A percentile compares a stretch with the other conserved stretches of the same genome.
Evolutionary conservation across 768 basidiomycete genomes (phyloP).

Genomic region (Trametes cubensis): DNA sequence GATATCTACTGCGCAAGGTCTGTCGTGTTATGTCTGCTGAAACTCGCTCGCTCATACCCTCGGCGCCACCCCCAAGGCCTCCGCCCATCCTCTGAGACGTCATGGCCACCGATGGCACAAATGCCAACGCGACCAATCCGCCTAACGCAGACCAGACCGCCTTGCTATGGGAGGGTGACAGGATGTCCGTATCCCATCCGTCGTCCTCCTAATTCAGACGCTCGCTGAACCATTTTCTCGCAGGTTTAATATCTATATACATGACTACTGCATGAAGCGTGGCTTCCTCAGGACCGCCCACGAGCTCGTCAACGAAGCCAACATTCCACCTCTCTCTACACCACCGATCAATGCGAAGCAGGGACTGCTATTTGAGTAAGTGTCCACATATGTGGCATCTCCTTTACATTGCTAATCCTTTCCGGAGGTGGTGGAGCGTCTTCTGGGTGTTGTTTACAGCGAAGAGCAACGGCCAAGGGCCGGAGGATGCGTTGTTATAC

Average conservation of each 20-base stretch:
- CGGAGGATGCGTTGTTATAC: constrained; percentile 76
- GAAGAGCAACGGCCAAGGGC: constrained; percentile 65
- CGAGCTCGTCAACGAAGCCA: constrained; percentile 68
- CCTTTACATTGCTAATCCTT: constrained; percentile 19
- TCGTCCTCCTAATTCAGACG: constrained; percentile 1
- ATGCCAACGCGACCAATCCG: constrained; percentile 3
- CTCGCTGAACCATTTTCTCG: constrained; percentile 1
- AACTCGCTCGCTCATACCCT: constrained; percentile 10
- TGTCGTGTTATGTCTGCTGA: neutral
- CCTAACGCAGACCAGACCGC: constrained; percentile 6
- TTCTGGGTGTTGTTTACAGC: constrained; percentile 87
- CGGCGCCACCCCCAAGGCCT: constrained; percentile 12
- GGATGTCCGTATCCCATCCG: constrained; percentile 56
- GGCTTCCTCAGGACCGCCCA: constrained; percentile 74
- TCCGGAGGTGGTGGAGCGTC: constrained; percentile 81
- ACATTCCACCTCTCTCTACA: constrained; percentile 58
- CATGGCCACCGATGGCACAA: constrained; percentile 26
- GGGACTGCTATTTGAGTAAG: constrained; percentile 82
- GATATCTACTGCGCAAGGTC: constrained; percentile 26
- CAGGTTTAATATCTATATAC: constrained; percentile 90
- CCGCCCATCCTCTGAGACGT: constrained; percentile 16
- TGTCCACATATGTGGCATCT: constrained; percentile 18
- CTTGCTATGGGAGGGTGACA: constrained; percentile 82
- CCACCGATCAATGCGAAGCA: constrained; percentile 86
- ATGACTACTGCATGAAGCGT: constrained; percentile 82